These are phyloP conservation scores for Arthrobotrys sphaeroides DNA, from an alignment of 2,329 filamentous ascomycete genomes.

Conservation along the genomic window DNA sequence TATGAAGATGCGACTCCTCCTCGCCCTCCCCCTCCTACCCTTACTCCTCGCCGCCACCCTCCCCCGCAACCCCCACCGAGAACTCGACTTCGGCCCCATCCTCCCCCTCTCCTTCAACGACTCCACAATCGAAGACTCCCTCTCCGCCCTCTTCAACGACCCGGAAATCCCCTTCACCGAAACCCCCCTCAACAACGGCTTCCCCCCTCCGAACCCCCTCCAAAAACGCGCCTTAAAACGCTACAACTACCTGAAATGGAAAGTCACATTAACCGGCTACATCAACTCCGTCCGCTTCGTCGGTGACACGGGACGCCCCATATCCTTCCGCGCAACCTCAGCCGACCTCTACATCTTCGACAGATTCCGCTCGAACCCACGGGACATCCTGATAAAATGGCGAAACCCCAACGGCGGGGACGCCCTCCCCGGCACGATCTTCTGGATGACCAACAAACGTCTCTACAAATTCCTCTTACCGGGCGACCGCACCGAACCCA, in stretches of 20 bases:
- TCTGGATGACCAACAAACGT: slow-evolving; percentile 23
- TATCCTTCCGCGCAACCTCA: slow-evolving; percentile 5
- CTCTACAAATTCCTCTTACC: slow-evolving; percentile 23
- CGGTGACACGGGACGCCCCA: neutral
- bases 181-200: neutral
- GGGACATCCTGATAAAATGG: slow-evolving; percentile 12
- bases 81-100: neutral
- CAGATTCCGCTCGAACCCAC: slow-evolving; percentile 7
- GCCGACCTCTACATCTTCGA: slow-evolving; percentile 30
- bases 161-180: slow-evolving; percentile 20
- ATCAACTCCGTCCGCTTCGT: neutral
- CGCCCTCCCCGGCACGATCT: slow-evolving; percentile 9
- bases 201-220: neutral
- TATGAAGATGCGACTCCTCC: too few species aligned
- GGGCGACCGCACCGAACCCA: slow-evolving; percentile 1
- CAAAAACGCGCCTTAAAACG: slow-evolving; percentile 20
- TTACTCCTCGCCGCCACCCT: neutral
- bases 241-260: slow-evolving; percentile 26
- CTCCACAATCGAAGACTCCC: neutral
- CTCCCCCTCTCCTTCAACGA: neutral
- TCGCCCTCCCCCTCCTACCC: neutral
- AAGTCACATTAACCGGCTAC: slow-evolving; percentile 16
- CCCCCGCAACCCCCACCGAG: neutral
- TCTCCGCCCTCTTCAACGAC: slow-evolving; percentile 13
- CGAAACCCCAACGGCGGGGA: slow-evolving; percentile 11